phyloP scores from a whole-genome alignment of 75 land plant species.

The Cryptomeria japonica region DNA sequence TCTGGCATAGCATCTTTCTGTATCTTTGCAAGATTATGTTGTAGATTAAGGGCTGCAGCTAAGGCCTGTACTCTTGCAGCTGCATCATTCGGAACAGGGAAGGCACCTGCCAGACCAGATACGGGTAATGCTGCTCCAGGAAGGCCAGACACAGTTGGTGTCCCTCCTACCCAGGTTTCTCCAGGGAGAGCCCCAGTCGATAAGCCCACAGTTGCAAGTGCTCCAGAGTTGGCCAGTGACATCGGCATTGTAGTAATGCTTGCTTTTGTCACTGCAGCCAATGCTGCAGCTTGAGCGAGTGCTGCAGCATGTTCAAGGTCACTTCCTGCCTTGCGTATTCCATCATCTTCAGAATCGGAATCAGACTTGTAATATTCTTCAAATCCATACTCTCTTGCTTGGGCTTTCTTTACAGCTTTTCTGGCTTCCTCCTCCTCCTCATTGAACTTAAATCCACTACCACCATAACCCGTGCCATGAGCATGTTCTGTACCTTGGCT shows the following conservation, averaged over 20 bases:
- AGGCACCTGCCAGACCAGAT: conserved; percentile 25
- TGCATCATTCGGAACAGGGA: conserved; percentile 47
- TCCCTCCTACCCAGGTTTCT: conserved; percentile 19
- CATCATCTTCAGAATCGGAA: conserved; percentile 89
- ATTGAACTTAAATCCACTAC: conserved; percentile 98
- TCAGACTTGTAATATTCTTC: conserved; percentile 90
- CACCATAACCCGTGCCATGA: conserved; percentile 99
- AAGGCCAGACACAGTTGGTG: conserved; percentile 29
- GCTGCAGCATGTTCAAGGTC: conserved; percentile 70
- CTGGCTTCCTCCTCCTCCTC: conserved; percentile 98
- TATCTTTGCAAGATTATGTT: conserved; percentile 86
- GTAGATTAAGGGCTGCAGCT: conserved; percentile 92
- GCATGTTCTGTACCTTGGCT: conserved; percentile 90
- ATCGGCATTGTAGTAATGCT: conserved; percentile 30
- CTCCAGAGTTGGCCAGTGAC: conserved; percentile 21
- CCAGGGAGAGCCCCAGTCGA: conserved; percentile 39
- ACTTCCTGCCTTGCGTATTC: conserved; percentile 84
- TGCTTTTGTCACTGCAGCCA: conserved; percentile 63
- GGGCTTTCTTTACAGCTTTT: conserved; percentile 98
- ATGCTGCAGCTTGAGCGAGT: conserved; percentile 62
- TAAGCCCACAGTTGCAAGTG: conserved; percentile 36
- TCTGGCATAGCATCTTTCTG: conserved; percentile 90
- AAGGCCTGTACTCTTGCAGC: conserved; percentile 78
- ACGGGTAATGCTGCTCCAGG: conserved; percentile 16
- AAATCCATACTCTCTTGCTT: conserved; percentile 95